Percentiles rank a stretch among this genome's conserved stretches.
Conservation (phyloP, 2,329 filamentous ascomycete genomes). For the Aspergillus brunneoviolaceus region DNA sequence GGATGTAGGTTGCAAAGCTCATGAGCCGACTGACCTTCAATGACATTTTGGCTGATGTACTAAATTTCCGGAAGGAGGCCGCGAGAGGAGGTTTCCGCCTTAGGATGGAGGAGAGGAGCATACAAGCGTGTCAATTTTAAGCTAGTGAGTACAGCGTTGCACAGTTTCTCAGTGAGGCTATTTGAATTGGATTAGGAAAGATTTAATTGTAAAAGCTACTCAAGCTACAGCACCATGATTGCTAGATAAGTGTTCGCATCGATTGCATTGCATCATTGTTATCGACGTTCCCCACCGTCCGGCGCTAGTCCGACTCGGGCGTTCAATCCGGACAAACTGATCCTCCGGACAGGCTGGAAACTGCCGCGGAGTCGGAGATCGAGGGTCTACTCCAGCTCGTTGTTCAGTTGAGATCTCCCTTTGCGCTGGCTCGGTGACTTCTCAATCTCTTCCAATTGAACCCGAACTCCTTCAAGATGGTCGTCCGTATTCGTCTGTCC, state of each 20-base stretch:
- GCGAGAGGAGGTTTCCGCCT: slow-evolving; percentile 12
- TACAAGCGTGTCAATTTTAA: slow-evolving; percentile 18
- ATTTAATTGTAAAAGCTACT: background rate
- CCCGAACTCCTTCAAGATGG: slow-evolving; percentile 60
- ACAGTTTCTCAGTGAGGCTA: background rate
- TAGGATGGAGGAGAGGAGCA: slow-evolving; percentile 25
- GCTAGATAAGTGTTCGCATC: background rate
- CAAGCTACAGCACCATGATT: background rate
- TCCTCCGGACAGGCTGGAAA: slow-evolving; percentile 27
- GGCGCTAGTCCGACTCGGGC: slow-evolving; percentile 25
- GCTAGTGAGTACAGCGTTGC: background rate
- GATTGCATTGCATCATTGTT: slow-evolving; percentile 12
- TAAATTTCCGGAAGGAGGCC: slow-evolving; percentile 24
- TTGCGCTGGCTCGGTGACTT: slow-evolving; percentile 2
- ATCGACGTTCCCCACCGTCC: slow-evolving; percentile 20
- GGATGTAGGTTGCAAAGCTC: background rate
- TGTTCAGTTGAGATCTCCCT: slow-evolving; percentile 9
- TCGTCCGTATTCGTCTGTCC: slow-evolving; percentile 88
- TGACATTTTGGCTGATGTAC: slow-evolving; percentile 39
- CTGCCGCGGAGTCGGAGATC: slow-evolving; percentile 28
- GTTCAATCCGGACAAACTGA: slow-evolving; percentile 23
- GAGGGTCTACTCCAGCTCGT: slow-evolving; percentile 10
- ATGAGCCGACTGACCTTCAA: slow-evolving; percentile 36
- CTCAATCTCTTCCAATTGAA: slow-evolving; percentile 3
- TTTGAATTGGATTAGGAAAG: background rate